phyloP scores from a whole-genome alignment of 768 basidiomycete genomes.

The Trichaptum fuscoviolaceum region DNA sequence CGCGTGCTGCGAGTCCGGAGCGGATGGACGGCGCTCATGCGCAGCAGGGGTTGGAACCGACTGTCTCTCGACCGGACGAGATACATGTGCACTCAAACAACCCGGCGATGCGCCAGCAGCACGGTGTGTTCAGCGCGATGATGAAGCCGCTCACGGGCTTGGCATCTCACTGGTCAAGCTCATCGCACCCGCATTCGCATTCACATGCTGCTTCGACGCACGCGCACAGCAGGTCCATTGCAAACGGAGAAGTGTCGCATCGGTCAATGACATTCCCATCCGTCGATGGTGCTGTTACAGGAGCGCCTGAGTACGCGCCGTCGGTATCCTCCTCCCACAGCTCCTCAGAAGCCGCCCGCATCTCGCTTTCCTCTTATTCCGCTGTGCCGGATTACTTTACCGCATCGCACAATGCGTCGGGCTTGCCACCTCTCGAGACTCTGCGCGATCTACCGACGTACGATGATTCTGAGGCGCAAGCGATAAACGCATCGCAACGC shows the following conservation, averaged over 20 bases:
- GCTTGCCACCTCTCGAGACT: background rate
- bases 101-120: constrained; percentile 46
- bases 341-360: background rate
- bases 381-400: background rate
- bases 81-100: constrained; percentile 48
- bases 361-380: background rate
- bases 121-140: constrained; percentile 48
- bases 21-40: constrained; percentile 17
- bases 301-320: background rate
- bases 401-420: background rate
- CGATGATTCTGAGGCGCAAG: background rate
- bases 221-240: background rate
- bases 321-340: background rate
- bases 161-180: constrained; percentile 36
- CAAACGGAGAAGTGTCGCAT: background rate
- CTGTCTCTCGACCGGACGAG: constrained; percentile 28
- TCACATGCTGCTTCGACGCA: constrained; percentile 4
- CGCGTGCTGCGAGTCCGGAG: constrained; percentile 57
- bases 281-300: background rate
- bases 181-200: constrained; percentile 20
- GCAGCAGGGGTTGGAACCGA: constrained; percentile 8
- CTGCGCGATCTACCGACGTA: constrained; percentile 5
- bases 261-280: background rate
- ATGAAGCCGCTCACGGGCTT: constrained; percentile 61
- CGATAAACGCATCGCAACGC: background rate